Percentiles rank a stretch among this genome's conserved stretches.
These are phyloP conservation scores for Hortaea werneckii DNA, from an alignment of 2,329 filamentous ascomycete genomes.

Conservation along the genomic window DNA sequence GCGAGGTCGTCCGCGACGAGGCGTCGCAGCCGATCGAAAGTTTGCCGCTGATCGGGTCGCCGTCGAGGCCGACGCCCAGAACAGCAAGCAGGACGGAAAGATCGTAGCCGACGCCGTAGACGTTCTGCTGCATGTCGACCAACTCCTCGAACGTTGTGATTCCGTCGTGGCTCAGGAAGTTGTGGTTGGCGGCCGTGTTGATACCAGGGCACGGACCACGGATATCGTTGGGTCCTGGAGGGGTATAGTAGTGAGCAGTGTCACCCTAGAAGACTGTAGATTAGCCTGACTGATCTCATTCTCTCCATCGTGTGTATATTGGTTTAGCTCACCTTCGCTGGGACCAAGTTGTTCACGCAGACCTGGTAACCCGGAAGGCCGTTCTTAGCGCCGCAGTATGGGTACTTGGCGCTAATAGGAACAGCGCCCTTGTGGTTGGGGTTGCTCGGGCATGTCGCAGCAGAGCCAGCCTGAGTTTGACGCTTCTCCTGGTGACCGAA, in stretches of 20 bases:
- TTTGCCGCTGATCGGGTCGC: slow-evolving; percentile 28
- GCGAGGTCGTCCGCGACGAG: slow-evolving; percentile 26
- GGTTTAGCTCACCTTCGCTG: slow-evolving; percentile 17
- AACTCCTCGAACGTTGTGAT: slow-evolving; percentile 31
- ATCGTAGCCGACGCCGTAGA: slow-evolving; percentile 33
- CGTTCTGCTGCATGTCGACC: slow-evolving; percentile 32
- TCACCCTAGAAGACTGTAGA: slow-evolving; percentile 20
- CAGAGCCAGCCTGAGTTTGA: slow-evolving; percentile 8
- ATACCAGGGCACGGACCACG: slow-evolving; percentile 31
- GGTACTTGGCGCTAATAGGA: slow-evolving; percentile 21
- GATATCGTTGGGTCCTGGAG: slow-evolving; percentile 27
- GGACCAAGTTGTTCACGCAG: slow-evolving; percentile 15
- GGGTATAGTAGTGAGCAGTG: slow-evolving; percentile 24
- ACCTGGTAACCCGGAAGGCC: slow-evolving; percentile 26
- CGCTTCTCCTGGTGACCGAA: background rate
- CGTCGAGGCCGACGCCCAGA: slow-evolving; percentile 27
- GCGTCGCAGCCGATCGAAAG: slow-evolving; percentile 33
- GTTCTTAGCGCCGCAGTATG: slow-evolving; percentile 31
- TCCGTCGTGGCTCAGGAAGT: slow-evolving; percentile 30
- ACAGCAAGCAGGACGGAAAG: slow-evolving; percentile 28
- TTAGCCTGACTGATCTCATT: no score
- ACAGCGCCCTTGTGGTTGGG: slow-evolving; percentile 24
- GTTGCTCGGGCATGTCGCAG: slow-evolving; percentile 24
- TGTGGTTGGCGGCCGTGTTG: slow-evolving; percentile 31
- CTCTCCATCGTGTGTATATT: no score